These are phyloP conservation scores for Agroathelia rolfsii DNA, from an alignment of 1,284 basidiomycete species.

Conservation along the genomic window DNA sequence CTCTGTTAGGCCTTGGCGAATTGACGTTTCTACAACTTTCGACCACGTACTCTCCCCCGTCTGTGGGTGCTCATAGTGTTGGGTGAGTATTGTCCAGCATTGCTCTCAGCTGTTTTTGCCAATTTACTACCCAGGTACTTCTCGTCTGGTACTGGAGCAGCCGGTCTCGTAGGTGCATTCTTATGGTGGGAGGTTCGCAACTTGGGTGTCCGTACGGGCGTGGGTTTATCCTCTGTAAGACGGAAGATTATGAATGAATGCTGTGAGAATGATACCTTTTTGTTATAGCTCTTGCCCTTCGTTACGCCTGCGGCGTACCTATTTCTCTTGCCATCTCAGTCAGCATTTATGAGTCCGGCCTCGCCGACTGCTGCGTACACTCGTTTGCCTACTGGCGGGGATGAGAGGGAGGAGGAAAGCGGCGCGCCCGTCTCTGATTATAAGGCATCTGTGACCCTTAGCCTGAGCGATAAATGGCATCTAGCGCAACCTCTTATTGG, in stretches of 20 bases:
- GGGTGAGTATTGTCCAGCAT: conserved; percentile 33
- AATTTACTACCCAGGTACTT: conserved; percentile 49
- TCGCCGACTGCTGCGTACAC: conserved; percentile 37
- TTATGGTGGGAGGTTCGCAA: conserved; percentile 92
- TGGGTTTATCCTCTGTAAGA: conserved; percentile 71
- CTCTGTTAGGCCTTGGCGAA: conserved; percentile 70
- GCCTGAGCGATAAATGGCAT: conserved; percentile 63
- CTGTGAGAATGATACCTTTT: conserved; percentile 5
- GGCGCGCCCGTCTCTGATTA: conserved; percentile 17
- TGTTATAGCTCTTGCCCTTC: conserved; percentile 62
- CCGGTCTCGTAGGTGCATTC: conserved; percentile 86
- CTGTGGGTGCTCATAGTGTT: conserved; percentile 60
- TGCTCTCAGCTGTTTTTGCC: not conserved
- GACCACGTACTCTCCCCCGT: conserved; percentile 68
- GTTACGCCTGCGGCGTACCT: conserved; percentile 68
- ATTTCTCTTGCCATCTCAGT: conserved; percentile 58
- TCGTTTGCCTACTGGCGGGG: conserved; percentile 37
- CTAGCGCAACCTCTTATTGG: conserved; percentile 65
- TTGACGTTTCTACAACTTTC: conserved; percentile 91
- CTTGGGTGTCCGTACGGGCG: conserved; percentile 75
- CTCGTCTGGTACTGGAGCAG: conserved; percentile 88
- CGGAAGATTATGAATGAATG: too few species aligned
- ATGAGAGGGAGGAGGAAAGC: conserved; percentile 18
- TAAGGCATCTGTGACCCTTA: conserved; percentile 36
- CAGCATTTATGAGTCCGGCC: conserved; percentile 37